These are phyloP conservation scores for Ustilago bromivora DNA, from an alignment of 1,284 basidiomycete genomes.

Conservation along the genomic window DNA sequence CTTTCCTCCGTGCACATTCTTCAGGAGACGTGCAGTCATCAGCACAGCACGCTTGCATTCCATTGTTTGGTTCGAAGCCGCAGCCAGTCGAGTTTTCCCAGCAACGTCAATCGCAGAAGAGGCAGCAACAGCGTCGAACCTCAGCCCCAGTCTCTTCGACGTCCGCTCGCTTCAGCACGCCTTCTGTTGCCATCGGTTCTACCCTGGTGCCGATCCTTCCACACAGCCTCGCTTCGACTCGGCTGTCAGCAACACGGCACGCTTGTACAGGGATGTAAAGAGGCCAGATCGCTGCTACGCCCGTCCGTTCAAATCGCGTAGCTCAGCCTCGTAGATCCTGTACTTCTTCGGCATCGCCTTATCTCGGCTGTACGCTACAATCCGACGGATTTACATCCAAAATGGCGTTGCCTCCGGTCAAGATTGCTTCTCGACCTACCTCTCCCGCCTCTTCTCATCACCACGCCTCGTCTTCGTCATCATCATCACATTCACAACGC, in stretches of 20 bases:
- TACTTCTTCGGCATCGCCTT: constrained; percentile 19
- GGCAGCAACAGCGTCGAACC: not conserved
- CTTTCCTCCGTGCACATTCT: constrained; percentile 22
- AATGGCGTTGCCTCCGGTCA: constrained; percentile 43
- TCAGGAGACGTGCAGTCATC: constrained; percentile 3
- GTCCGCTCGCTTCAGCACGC: constrained; percentile 1
- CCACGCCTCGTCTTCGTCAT: constrained; percentile 25
- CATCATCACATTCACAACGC: constrained; percentile 28
- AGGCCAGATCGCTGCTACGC: not conserved
- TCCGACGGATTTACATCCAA: not conserved
- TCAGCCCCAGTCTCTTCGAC: not conserved
- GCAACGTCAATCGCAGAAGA: not conserved
- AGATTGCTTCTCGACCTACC: constrained; percentile 41
- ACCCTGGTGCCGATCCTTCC: not conserved
- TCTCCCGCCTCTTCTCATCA: constrained; percentile 34
- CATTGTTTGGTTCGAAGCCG: constrained; percentile 6
- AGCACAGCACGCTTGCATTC: constrained; percentile 5
- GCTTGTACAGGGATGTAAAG: not conserved
- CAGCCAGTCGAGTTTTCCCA: constrained; percentile 14
- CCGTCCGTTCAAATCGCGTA: not conserved
- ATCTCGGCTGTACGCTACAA: constrained; percentile 6
- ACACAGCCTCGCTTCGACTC: not conserved
- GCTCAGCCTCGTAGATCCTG: constrained; percentile 17
- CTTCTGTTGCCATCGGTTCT: not conserved
- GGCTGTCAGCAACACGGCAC: constrained; percentile 1